Evolutionary conservation across 2,329 filamentous ascomycete species (phyloP).

Genomic region (Arthrobotrys iridis): DNA sequence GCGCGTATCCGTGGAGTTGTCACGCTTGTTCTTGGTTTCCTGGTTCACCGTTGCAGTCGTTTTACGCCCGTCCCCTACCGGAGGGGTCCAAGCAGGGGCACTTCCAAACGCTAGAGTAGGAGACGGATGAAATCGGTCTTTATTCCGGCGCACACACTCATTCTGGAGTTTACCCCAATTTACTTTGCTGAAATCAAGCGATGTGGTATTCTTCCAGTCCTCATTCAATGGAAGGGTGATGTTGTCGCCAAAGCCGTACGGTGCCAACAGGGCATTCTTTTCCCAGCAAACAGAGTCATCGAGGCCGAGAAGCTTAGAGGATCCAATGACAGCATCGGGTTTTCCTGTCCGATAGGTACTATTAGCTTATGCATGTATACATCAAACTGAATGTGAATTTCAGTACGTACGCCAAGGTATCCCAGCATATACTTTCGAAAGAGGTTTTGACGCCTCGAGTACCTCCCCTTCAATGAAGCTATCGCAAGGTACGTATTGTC

Average conservation of each 20-base stretch:
- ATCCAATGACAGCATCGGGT: slow-evolving; percentile 83
- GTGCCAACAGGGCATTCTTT: slow-evolving; percentile 83
- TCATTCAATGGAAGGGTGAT: slow-evolving; percentile 46
- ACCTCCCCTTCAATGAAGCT: slow-evolving; percentile 41
- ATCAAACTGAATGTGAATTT: not conserved
- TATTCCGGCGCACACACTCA: slow-evolving; percentile 71
- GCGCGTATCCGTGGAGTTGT: not conserved
- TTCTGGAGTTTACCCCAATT: slow-evolving; percentile 69
- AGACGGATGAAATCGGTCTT: slow-evolving; percentile 68
- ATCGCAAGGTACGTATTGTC: slow-evolving; percentile 19
- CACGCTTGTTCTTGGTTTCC: not conserved
- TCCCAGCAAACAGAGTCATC: slow-evolving; percentile 94
- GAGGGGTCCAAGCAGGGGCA: slow-evolving; percentile 10
- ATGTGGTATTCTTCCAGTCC: slow-evolving; percentile 62
- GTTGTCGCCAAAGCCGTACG: slow-evolving; percentile 81
- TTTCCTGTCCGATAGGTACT: slow-evolving; percentile 74
- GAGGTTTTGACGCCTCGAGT: slow-evolving; percentile 28
- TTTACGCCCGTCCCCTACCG: no score
- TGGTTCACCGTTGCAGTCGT: slow-evolving; percentile 51
- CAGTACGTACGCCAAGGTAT: slow-evolving; percentile 68
- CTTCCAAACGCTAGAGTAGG: slow-evolving; percentile 18
- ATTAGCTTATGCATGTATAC: not conserved
- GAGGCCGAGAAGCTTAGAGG: slow-evolving; percentile 79
- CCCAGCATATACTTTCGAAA: slow-evolving; percentile 21
- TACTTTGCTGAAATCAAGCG: slow-evolving; percentile 64